Percentiles rank a stretch among this genome's conserved stretches.
Conservation (phyloP, 2,329 filamentous ascomycete species). For the Fusarium subtropicale region DNA sequence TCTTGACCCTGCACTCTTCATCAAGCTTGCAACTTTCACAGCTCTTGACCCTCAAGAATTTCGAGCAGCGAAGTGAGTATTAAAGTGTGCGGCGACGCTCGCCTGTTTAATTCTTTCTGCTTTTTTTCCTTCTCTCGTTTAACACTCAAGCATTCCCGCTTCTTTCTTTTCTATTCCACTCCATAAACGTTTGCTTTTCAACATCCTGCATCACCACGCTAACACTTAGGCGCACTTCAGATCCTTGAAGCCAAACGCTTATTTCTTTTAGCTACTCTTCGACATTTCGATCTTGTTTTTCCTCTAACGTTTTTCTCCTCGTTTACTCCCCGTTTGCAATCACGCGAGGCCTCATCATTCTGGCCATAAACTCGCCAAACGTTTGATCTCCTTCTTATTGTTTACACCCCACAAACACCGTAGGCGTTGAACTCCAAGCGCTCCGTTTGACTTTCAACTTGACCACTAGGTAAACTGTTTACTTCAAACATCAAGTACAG, state of each 20-base stretch:
- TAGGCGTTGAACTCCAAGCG: background rate
- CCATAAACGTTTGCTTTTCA: background rate
- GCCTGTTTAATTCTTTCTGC: background rate
- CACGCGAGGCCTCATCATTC: background rate
- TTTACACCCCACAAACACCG: background rate
- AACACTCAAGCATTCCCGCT: background rate
- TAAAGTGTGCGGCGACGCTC: background rate
- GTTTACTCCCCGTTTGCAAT: background rate
- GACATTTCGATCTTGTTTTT: background rate
- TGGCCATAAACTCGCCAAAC: background rate
- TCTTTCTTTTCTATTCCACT: background rate
- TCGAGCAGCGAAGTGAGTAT: background rate
- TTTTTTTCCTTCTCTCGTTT: background rate
- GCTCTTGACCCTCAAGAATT: background rate
- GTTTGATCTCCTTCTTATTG: background rate
- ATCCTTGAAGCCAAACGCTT: background rate
- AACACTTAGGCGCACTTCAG: background rate
- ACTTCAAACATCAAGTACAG: background rate
- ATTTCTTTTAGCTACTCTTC: background rate
- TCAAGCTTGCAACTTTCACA: background rate
- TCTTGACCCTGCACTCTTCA: background rate
- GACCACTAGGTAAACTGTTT: background rate
- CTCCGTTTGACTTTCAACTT: constrained; percentile 2
- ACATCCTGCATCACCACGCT: background rate
- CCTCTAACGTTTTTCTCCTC: background rate